Percentiles rank a stretch among this genome's conserved stretches.
Evolutionary conservation across 1,284 basidiomycete genomes (phyloP).

Genomic region (Mycosarcoma mackinlayi): DNA sequence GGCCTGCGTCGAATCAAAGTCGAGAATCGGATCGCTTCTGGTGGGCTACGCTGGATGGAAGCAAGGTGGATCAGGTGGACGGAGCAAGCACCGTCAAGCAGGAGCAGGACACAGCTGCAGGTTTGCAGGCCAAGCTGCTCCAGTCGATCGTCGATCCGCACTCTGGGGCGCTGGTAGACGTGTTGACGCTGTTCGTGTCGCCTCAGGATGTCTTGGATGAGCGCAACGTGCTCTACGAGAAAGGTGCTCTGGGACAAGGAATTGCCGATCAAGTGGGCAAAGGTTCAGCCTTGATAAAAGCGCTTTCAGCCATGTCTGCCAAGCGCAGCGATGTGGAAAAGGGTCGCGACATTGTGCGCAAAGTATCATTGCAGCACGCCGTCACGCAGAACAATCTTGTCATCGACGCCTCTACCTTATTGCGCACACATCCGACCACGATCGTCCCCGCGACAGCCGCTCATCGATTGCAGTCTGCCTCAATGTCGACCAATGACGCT

Average conservation of each 20-base stretch:
- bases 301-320: slow-evolving; percentile 29
- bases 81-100: slow-evolving; percentile 1
- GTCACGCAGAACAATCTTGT: slow-evolving; percentile 26
- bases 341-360: slow-evolving; percentile 30
- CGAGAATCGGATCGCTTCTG: slow-evolving; percentile 29
- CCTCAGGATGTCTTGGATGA: slow-evolving; percentile 40
- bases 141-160: slow-evolving; percentile 27
- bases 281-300: slow-evolving; percentile 5
- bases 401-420: slow-evolving; percentile 16
- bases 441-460: background rate
- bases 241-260: slow-evolving; percentile 3
- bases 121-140: slow-evolving; percentile 20
- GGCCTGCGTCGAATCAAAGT: slow-evolving; percentile 2
- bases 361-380: slow-evolving; percentile 25
- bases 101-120: slow-evolving; percentile 9
- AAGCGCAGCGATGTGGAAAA: slow-evolving; percentile 16
- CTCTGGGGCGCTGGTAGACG: slow-evolving; percentile 35
- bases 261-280: background rate
- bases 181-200: slow-evolving; percentile 38
- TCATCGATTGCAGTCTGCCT: background rate
- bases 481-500: background rate
- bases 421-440: slow-evolving; percentile 7
- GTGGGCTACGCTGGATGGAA: slow-evolving; percentile 28
- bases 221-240: slow-evolving; percentile 32
- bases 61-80: slow-evolving; percentile 1